Evolutionary conservation across 75 land plant species (phyloP).

Genomic region (Sequoia sempervirens): DNA sequence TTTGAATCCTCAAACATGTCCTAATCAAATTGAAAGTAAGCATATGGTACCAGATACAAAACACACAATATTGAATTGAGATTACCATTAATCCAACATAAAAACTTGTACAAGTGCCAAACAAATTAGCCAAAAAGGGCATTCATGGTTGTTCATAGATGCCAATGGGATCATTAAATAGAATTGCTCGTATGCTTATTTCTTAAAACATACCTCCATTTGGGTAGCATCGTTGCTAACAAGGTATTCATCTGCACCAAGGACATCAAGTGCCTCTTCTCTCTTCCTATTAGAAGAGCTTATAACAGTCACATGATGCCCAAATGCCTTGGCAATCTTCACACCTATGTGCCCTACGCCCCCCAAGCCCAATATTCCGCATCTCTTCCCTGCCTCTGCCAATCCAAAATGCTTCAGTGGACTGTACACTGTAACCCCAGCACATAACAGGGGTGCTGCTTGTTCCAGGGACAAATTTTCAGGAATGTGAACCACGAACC

Average conservation of each 20-base stretch:
- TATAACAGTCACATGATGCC: constrained; percentile 87
- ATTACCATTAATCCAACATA: background rate
- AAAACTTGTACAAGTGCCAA: background rate
- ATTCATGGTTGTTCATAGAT: background rate
- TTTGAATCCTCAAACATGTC: no score
- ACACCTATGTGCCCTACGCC: constrained; percentile 97
- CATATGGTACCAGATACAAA: background rate
- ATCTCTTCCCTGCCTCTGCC: constrained; percentile 48
- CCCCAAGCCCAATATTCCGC: constrained; percentile 80
- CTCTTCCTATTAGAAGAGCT: constrained; percentile 84
- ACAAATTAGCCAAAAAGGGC: background rate
- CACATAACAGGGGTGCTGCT: constrained; percentile 92
- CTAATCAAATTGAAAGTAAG: background rate
- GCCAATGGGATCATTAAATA: background rate
- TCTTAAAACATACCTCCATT: constrained; percentile 24
- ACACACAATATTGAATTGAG: background rate
- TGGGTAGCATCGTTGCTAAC: constrained; percentile 57
- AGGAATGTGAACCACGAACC: constrained; percentile 82
- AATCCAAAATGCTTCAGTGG: constrained; percentile 77
- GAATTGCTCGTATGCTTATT: background rate
- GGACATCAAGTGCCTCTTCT: constrained; percentile 68
- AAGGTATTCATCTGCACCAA: constrained; percentile 82
- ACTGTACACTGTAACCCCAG: constrained; percentile 90
- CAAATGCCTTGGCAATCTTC: constrained; percentile 87
- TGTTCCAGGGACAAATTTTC: constrained; percentile 61